phyloP scores from a whole-genome alignment of 2,329 filamentous ascomycete genomes.

The Talaromyces sp. region DNA sequence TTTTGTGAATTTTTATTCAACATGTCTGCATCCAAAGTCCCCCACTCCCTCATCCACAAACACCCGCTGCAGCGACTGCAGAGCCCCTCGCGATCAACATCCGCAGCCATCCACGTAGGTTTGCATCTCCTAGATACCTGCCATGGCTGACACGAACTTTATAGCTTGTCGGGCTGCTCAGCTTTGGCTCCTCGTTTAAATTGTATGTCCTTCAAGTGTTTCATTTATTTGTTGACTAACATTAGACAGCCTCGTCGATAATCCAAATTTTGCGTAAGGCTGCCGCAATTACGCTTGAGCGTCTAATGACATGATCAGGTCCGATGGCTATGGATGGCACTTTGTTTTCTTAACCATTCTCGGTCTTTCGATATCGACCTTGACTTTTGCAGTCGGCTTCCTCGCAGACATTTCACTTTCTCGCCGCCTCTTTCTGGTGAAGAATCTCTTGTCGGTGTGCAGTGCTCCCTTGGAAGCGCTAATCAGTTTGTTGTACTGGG shows the following conservation, averaged over 20 bases:
- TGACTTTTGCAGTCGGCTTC: slow-evolving; percentile 50
- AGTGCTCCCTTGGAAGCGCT: slow-evolving; percentile 57
- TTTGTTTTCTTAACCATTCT: slow-evolving; percentile 62
- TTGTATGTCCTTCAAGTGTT: slow-evolving; percentile 25
- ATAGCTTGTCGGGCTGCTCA: slow-evolving; percentile 35
- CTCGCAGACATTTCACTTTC: slow-evolving; percentile 53
- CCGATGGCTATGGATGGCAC: slow-evolving; percentile 60
- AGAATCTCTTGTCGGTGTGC: slow-evolving; percentile 54
- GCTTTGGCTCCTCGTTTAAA: slow-evolving; percentile 41
- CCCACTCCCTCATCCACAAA: slow-evolving; percentile 19
- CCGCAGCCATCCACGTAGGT: slow-evolving; percentile 39
- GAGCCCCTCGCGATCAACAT: slow-evolving; percentile 39
- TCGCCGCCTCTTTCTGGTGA: slow-evolving; percentile 47
- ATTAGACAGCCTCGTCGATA: slow-evolving; percentile 32
- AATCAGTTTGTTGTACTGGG: slow-evolving; percentile 58
- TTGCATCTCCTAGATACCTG: background rate
- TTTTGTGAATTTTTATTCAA: background rate
- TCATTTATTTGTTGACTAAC: background rate
- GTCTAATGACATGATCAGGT: slow-evolving; percentile 30
- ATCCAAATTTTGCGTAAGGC: slow-evolving; percentile 39
- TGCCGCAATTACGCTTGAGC: slow-evolving; percentile 2
- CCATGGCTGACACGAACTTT: slow-evolving; percentile 15
- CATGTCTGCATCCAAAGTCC: slow-evolving; percentile 9
- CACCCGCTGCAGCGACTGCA: slow-evolving; percentile 40
- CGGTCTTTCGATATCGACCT: slow-evolving; percentile 51